Evolutionary conservation across 1,139 yeast species (phyloP), one percentile per base, ranked within the genome.

Genomic region (Diutina siamensis): DNA sequence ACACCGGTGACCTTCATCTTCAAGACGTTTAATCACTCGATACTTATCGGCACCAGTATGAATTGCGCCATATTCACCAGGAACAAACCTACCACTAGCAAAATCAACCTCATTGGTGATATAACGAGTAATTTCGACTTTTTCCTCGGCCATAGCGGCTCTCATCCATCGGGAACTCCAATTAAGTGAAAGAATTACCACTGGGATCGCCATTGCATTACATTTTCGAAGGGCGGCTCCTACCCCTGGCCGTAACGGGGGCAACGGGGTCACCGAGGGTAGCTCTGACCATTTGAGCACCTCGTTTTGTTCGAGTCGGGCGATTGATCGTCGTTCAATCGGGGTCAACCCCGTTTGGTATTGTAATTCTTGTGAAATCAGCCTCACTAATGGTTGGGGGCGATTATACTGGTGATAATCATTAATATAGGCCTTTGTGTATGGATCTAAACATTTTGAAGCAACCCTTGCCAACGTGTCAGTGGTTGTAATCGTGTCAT

Each of bases 21-120:
- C 45, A 5, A 53, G 49, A 9, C 55, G 46, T 3, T 68, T 51
- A 3, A 64, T 50, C 3, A 58, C 50, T 20, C 63, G 59, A 21
- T 27, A 35, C 55, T 82, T 82, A 56, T 82, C 86, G 5, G 57
- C 56, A 0, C 83, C 84, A 0, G 85, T 80, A 19, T 84, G 62
- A 10, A 78, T 56, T 5, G 56, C 57, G n/a, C 36, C 40, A 51
- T 34, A 5, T 44, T 22, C 15, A 7, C 9, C 7, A 51, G 12
- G 13, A 4, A 15, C 52, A 58, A 68, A 55, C 42, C 49, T 18
- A 62, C 88, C 60, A 58, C 71, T 77, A 18, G 74, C 61, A 49
- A 69, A 61, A 47, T 65, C 72, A 27, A 81, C 62, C 46, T 78
- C 83, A 55, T 81, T 81, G 4, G 72, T 68, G 2, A 68, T 47